phyloP scores from a whole-genome alignment of 169 alveolate species.

The Perkinsus olseni region DNA sequence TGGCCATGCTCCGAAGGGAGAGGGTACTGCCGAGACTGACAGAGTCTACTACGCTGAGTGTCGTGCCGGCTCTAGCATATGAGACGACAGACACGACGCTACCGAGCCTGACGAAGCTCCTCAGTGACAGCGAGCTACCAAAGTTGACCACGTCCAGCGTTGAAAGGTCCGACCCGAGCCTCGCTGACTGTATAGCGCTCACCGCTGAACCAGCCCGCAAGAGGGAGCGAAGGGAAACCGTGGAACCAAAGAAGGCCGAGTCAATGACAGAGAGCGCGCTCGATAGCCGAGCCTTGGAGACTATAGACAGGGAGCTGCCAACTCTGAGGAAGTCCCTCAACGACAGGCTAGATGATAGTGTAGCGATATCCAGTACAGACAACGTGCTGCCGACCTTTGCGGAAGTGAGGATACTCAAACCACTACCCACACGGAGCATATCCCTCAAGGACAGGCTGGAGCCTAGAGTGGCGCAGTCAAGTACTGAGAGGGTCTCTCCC shows the following conservation, averaged over 20 bases:
- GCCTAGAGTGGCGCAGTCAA: neutral
- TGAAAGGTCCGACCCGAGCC: neutral
- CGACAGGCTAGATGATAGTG: neutral
- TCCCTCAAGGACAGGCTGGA: neutral
- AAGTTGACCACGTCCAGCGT: neutral
- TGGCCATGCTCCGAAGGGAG: neutral
- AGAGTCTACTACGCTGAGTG: neutral
- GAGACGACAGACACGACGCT: neutral
- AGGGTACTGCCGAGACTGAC: neutral
- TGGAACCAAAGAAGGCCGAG: neutral
- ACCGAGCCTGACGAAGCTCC: neutral
- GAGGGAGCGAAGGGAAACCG: neutral
- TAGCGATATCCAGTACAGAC: neutral
- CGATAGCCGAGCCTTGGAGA: neutral
- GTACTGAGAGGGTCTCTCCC: neutral
- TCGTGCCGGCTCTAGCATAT: neutral
- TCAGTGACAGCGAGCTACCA: neutral
- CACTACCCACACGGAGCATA: neutral
- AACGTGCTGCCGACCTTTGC: neutral
- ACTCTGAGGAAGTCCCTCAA: neutral
- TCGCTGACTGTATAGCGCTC: neutral
- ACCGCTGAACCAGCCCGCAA: neutral
- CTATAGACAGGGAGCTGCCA: neutral
- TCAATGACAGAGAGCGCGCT: neutral
- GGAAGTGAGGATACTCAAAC: neutral